A percentile compares a stretch with the other conserved stretches of the same genome.
These are phyloP conservation scores for Mycocentrospora acerina DNA, from an alignment of 2,329 filamentous ascomycete genomes.

Conservation along the genomic window DNA sequence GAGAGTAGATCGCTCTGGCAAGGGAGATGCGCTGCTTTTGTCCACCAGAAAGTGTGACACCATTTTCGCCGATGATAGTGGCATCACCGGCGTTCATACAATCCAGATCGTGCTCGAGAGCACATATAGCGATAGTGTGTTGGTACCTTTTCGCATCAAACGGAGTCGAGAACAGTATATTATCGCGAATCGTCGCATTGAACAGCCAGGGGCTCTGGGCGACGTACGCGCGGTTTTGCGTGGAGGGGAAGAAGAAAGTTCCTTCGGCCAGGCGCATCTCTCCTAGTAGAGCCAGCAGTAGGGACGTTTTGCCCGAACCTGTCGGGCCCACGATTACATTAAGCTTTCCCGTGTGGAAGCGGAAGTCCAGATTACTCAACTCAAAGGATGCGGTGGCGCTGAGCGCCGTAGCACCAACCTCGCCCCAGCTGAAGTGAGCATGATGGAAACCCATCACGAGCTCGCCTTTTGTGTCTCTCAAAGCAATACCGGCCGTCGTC, in stretches of 20 bases:
- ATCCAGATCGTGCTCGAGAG: slow-evolving; percentile 14
- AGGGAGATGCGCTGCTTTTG: slow-evolving; percentile 51
- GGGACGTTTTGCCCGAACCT: slow-evolving; percentile 52
- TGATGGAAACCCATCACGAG: no score
- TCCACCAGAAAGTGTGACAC: slow-evolving; percentile 51
- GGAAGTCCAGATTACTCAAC: no score
- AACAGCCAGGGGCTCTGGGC: slow-evolving; percentile 29
- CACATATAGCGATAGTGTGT: slow-evolving; percentile 21
- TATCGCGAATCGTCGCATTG: slow-evolving; percentile 28
- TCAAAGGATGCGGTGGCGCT: no score
- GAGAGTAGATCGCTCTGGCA: slow-evolving; percentile 52
- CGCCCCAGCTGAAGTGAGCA: no score
- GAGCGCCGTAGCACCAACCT: no score
- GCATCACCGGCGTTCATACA: slow-evolving; percentile 19
- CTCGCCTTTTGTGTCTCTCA: no score
- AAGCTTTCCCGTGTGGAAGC: no score
- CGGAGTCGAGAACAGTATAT: slow-evolving; percentile 20
- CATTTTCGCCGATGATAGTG: slow-evolving; percentile 50
- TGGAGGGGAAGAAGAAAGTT: no score
- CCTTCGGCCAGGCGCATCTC: slow-evolving; percentile 42
- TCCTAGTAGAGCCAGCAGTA: slow-evolving; percentile 49
- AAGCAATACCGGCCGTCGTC: no score
- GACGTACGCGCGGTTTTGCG: no score
- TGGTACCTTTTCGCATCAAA: slow-evolving; percentile 29
- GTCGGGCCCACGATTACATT: slow-evolving; percentile 50